A percentile compares a stretch with the other conserved stretches of the same genome.
Evolutionary conservation across 2,329 filamentous ascomycete species (phyloP).

Genomic region (Fusarium xylarioides): DNA sequence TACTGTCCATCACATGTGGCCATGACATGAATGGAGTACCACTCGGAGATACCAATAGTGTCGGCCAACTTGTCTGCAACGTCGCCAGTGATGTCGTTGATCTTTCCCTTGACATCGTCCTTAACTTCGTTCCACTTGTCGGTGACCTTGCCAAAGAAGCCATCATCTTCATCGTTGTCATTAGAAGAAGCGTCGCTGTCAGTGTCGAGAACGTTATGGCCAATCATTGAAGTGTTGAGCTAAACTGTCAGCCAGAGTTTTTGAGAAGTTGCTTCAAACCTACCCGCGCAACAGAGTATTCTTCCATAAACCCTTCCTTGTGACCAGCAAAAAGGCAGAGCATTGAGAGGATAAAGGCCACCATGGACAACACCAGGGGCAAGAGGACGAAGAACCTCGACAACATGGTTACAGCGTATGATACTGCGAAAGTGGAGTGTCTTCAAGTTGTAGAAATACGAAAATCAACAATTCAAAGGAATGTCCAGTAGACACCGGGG

Average conservation of each 20-base stretch:
- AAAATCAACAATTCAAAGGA: slow-evolving; percentile 11
- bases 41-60: slow-evolving; percentile 58
- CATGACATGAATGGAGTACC: slow-evolving; percentile 63
- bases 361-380: slow-evolving; percentile 50
- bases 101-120: slow-evolving; percentile 48
- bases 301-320: slow-evolving; percentile 54
- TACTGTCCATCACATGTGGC: slow-evolving; percentile 57
- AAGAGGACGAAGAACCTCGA: slow-evolving; percentile 47
- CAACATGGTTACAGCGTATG: slow-evolving; percentile 27
- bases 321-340: slow-evolving; percentile 54
- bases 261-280: background rate
- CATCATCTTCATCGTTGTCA: slow-evolving; percentile 39
- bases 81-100: slow-evolving; percentile 53
- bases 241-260: slow-evolving; percentile 22
- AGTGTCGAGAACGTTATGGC: slow-evolving; percentile 45
- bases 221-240: slow-evolving; percentile 53
- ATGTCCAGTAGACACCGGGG: slow-evolving; percentile 6
- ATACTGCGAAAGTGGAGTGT: background rate
- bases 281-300: slow-evolving; percentile 53
- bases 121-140: slow-evolving; percentile 46
- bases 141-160: slow-evolving; percentile 43
- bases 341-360: slow-evolving; percentile 51
- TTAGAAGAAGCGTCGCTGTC: slow-evolving; percentile 39
- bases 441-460: background rate
- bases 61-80: slow-evolving; percentile 53